Base-by-base conservation (phyloP, 495 filamentous ascomycete genomes). In the Melanomma pulvis-pyrius region DNA sequence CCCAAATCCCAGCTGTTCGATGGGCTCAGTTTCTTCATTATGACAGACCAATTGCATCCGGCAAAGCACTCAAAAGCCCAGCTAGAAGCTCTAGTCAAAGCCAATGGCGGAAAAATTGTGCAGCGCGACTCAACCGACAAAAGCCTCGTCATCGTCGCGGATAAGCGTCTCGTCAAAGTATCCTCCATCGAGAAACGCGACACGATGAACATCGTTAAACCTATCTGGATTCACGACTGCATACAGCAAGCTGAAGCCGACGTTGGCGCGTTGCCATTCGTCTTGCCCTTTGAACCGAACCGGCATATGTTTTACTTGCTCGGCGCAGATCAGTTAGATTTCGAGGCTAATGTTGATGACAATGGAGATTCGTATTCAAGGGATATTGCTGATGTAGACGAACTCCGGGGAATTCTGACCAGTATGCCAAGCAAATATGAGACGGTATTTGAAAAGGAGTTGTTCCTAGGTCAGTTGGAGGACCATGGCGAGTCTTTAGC, bases 161-260 rank as follows among this genome's bases (percentile, higher is more conserved):
- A 98, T 55, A 87, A 90, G 61, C 66, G 61, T 54, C 88, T 91
- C 15, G 91, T 98, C 58, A 92, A 92, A 70, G 93, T 94, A 7
- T 90, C 90, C 28, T 92, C 90, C 12, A 69, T 96, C 17, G 88
- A 89, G 44, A 96, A 92, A 69, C 79, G 78, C 6, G 88, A 85
- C 19, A 79, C 86, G 1, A 76, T 80, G 24, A 86, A 91, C 65
- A 87, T 98, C 61, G 81, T 97, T 41, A 83, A 86, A 21, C 90
- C 93, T 5, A 83, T 82, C 15, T 99, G 94, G 94, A 77, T 97
- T 12, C 80, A 93, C 32, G 92, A 97, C 74, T 94, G 90, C 67
- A 82, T 92, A 59, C 80, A 79, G 67, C 88, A 91, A 69, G 80
- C 76, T 21, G 82, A 91, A 54, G 78, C 81, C 13, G 91, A 94